Conservation (phyloP, 257 asterid genomes). For the Solanum tarapatanum region DNA sequence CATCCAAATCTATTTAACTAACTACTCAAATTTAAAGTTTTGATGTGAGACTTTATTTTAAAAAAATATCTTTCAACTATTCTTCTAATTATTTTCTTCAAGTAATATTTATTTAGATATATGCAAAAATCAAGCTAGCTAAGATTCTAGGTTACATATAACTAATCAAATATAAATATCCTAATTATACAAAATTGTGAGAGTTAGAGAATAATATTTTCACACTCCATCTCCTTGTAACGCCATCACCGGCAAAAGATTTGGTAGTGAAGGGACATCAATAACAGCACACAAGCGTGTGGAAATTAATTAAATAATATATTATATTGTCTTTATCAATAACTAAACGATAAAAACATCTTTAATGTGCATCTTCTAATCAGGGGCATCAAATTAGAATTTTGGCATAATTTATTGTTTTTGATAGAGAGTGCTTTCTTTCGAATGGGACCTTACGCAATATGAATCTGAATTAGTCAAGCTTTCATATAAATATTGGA, state of each 20-base stretch:
- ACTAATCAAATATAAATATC: neutral
- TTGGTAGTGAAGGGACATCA: neutral
- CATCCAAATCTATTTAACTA: neutral
- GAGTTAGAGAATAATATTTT: neutral
- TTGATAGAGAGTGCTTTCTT: no score
- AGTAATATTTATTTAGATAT: neutral
- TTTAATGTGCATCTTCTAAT: neutral
- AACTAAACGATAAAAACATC: neutral
- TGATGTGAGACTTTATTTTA: neutral
- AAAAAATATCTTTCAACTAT: neutral
- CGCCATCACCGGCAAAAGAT: neutral
- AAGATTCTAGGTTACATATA: neutral
- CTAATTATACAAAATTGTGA: neutral
- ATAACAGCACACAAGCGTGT: neutral
- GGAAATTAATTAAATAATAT: neutral
- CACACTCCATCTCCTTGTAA: neutral
- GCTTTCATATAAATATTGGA: fast-evolving
- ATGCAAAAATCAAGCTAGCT: neutral
- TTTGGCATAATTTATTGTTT: fast-evolving
- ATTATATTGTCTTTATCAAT: neutral
- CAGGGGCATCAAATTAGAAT: fast-evolving
- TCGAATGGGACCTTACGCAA: no score
- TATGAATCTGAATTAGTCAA: no score
- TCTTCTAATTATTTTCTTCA: neutral
- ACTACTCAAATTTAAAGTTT: neutral